Conservation (phyloP, 495 filamentous ascomycete genomes). For the Penicillium paradoxum region DNA sequence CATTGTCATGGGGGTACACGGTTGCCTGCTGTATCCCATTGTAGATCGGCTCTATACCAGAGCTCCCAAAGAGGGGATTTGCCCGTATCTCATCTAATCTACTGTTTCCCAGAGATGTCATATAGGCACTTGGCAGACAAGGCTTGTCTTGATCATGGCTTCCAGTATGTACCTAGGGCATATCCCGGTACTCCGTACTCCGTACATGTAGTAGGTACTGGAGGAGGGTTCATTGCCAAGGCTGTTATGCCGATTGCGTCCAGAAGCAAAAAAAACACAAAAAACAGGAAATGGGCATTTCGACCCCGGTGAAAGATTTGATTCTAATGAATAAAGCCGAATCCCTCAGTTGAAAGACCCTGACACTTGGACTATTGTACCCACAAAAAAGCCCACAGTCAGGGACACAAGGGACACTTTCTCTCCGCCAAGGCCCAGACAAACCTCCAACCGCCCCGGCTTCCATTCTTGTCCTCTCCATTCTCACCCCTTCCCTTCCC, state of each 20-base stretch:
- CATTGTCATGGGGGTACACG: neutral
- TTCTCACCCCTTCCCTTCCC: conserved; percentile 10
- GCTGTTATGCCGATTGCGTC: conserved; percentile 12
- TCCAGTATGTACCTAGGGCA: neutral
- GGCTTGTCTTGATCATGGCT: neutral
- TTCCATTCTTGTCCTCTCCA: conserved; percentile 10
- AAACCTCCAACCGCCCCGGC: conserved; percentile 8
- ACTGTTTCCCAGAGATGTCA: neutral
- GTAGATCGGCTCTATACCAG: neutral
- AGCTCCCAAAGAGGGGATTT: neutral
- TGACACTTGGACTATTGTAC: neutral
- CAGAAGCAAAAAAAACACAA: neutral
- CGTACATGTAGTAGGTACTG: neutral
- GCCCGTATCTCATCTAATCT: neutral
- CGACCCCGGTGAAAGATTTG: neutral
- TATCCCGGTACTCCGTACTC: too few species aligned
- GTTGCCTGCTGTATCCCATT: neutral
- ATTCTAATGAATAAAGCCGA: neutral
- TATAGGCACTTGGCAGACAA: neutral
- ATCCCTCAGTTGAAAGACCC: neutral
- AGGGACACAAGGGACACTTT: conserved; percentile 1
- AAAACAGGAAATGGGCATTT: neutral
- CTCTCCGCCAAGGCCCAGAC: conserved; percentile 7
- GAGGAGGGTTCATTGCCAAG: conserved; percentile 8
- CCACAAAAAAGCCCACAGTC: conserved; percentile 2